Evolutionary conservation across 768 basidiomycete species (phyloP).

Genomic region (Sistotremastrum niveocremeum): DNA sequence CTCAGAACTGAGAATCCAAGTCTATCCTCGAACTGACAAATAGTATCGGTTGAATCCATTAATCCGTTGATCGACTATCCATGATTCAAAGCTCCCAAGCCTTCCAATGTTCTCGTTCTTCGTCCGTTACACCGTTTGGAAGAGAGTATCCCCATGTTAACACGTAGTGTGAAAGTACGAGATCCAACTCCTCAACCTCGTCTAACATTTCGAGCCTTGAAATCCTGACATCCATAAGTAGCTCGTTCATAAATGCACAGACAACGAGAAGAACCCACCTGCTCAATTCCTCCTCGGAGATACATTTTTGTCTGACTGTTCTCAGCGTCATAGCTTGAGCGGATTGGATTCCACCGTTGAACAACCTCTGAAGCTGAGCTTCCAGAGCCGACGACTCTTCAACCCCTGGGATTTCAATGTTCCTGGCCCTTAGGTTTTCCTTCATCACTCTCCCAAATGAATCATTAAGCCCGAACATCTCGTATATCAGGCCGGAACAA

Average conservation of each 20-base stretch:
- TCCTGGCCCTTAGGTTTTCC: constrained; percentile 71
- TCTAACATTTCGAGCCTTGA: constrained; percentile 77
- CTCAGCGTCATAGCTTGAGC: constrained; percentile 51
- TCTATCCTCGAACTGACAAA: too few relatives aligned
- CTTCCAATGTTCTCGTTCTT: too few relatives aligned
- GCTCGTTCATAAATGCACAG: not conserved
- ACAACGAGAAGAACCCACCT: constrained; percentile 28
- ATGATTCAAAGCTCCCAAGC: too few relatives aligned
- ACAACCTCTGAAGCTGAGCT: constrained; percentile 48
- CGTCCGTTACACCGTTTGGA: too few relatives aligned
- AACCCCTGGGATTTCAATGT: constrained; percentile 63
- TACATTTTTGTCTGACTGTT: constrained; percentile 45
- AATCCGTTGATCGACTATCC: too few relatives aligned
- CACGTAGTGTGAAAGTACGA: constrained; percentile 83
- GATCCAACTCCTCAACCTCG: constrained; percentile 87
- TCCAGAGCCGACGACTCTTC: constrained; percentile 43
- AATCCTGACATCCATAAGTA: constrained; percentile 34
- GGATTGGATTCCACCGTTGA: constrained; percentile 37
- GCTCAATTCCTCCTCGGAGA: constrained; percentile 35
- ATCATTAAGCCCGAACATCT: constrained; percentile 86
- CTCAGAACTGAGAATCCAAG: too few relatives aligned
- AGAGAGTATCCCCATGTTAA: constrained; percentile 52
- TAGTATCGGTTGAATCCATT: too few relatives aligned
- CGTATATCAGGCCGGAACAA: constrained; percentile 47
- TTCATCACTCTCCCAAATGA: constrained; percentile 89